Percentiles rank a stretch among this genome's conserved stretches.
Conservation (phyloP, 169 alveolate genomes). For the Eimeria praecox region DNA sequence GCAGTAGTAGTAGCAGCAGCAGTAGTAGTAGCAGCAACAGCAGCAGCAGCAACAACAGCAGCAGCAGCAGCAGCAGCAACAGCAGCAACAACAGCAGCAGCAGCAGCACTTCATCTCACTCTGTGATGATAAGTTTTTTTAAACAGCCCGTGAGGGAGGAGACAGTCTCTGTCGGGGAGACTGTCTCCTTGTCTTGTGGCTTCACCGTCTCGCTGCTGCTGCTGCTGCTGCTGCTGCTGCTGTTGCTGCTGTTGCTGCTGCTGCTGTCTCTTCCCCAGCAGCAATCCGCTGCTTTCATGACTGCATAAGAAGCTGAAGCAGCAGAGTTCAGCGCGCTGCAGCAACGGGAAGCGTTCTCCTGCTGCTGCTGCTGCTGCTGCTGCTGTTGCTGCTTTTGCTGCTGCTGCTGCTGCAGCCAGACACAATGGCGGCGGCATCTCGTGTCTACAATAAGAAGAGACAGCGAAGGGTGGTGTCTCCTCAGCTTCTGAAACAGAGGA, state of each 20-base stretch:
- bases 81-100: not conserved
- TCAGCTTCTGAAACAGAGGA: not conserved
- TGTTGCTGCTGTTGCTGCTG: not conserved
- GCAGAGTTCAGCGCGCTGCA: conserved; percentile 27
- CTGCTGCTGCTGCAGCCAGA: conserved; percentile 10
- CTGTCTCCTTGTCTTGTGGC: not conserved
- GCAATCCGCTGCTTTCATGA: not conserved
- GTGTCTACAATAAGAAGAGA: conserved; percentile 23
- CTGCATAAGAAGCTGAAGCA: not conserved
- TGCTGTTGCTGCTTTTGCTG: conserved; percentile 43
- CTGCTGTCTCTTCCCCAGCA: no score
- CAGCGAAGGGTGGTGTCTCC: conserved; percentile 7
- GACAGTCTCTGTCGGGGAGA: not conserved
- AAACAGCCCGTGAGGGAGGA: not conserved
- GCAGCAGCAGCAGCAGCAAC: not conserved
- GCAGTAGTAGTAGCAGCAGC: no score
- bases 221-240: not conserved
- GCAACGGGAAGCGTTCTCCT: not conserved
- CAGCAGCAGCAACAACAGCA: no score
- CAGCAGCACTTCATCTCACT: not conserved
- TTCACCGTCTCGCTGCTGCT: no score
- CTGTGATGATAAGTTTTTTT: not conserved
- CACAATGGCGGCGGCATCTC: conserved; percentile 46
- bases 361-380: conserved; percentile 5
- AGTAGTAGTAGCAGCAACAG: no score